A percentile compares a stretch with the other conserved stretches of the same genome.
Conservation (phyloP, 2,329 filamentous ascomycete species). For the Alternaria angustiovoidea region DNA sequence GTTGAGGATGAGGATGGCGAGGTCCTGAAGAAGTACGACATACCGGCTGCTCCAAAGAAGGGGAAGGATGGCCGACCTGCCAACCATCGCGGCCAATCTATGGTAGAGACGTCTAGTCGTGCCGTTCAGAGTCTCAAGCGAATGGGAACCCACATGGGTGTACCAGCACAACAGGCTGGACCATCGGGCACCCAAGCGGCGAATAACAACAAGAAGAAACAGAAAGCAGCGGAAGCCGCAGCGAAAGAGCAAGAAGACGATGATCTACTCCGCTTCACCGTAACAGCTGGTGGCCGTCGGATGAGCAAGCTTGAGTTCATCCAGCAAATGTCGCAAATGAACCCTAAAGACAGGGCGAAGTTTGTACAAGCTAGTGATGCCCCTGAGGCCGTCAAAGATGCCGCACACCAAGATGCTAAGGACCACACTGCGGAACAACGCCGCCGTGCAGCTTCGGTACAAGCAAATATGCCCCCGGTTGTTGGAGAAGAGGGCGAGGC, state of each 20-base stretch:
- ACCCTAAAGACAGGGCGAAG: slow-evolving; percentile 68
- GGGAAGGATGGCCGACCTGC: slow-evolving; percentile 35
- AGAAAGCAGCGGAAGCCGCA: slow-evolving; percentile 23
- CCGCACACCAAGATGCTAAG: slow-evolving; percentile 54
- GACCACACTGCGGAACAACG: slow-evolving; percentile 44
- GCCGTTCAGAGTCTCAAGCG: slow-evolving; percentile 56
- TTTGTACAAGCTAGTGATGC: slow-evolving; percentile 58
- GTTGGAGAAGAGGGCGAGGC: slow-evolving; percentile 46
- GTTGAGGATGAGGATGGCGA: slow-evolving; percentile 88
- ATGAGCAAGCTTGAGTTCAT: slow-evolving; percentile 86
- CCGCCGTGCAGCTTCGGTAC: slow-evolving; percentile 33
- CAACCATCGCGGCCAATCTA: slow-evolving; percentile 39
- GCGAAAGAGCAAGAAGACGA: slow-evolving; percentile 69
- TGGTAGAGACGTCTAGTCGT: slow-evolving; percentile 44
- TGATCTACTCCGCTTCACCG: slow-evolving; percentile 76
- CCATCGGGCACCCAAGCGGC: slow-evolving; percentile 28
- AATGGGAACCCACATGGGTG: slow-evolving; percentile 64
- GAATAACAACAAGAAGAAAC: slow-evolving; percentile 31
- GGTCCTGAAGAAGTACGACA: slow-evolving; percentile 83
- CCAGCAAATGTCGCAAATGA: slow-evolving; percentile 74
- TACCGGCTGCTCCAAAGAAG: slow-evolving; percentile 63
- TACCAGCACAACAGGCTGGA: slow-evolving; percentile 40
- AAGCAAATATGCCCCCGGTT: slow-evolving; percentile 41
- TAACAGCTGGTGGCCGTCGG: slow-evolving; percentile 73
- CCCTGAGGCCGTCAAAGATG: slow-evolving; percentile 57